These are phyloP conservation scores for Hypoxylon rubiginosum DNA, from an alignment of 2,329 filamentous ascomycete species.

Conservation along the genomic window DNA sequence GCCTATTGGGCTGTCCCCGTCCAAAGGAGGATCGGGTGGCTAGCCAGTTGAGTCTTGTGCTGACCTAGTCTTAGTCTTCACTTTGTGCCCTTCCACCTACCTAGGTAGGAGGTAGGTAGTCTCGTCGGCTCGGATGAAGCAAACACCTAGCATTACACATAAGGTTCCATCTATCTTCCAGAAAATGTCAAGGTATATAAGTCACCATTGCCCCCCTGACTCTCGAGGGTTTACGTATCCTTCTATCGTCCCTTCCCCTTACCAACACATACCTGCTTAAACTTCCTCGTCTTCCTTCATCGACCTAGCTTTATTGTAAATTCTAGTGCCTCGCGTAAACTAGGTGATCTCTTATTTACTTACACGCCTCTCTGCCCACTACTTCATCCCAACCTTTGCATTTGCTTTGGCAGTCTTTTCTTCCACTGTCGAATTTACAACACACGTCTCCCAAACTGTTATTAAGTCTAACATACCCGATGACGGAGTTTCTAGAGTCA, in stretches of 20 bases:
- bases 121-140: conserved; percentile 30
- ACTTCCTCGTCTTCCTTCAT: not conserved
- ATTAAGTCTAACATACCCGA: conserved; percentile 28
- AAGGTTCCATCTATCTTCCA: not conserved
- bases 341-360: not conserved
- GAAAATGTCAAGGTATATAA: conserved; percentile 34
- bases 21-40: conserved; percentile 29
- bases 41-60: conserved; percentile 26
- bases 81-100: conserved; percentile 1
- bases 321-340: conserved; percentile 9
- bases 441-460: not conserved
- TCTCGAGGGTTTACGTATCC: conserved; percentile 17
- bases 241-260: conserved; percentile 18
- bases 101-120: conserved; percentile 1
- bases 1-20: conserved; percentile 29
- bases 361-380: not conserved
- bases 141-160: conserved; percentile 22
- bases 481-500: conserved; percentile 41
- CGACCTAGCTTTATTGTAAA: conserved; percentile 15
- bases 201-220: conserved; percentile 19
- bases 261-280: conserved; percentile 3
- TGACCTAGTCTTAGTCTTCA: conserved; percentile 28
- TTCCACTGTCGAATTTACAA: not conserved
- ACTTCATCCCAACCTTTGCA: not conserved
- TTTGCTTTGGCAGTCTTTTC: not conserved